These are phyloP conservation scores for Plasmodium blacklocki DNA, from an alignment of 169 alveolate species.

Conservation along the genomic window DNA sequence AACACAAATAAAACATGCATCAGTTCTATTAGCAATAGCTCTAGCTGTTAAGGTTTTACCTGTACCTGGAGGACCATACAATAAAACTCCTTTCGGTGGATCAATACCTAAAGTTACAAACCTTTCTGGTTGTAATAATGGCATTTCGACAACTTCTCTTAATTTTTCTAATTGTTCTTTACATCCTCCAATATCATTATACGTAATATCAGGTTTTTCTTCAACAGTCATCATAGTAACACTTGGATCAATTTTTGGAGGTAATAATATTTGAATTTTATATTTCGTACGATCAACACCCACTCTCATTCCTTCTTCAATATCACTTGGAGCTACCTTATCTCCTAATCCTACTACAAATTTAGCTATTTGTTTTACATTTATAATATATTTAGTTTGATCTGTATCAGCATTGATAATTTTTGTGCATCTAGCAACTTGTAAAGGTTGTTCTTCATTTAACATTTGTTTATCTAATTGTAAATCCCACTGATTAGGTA, in stretches of 20 bases:
- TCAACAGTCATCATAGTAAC: constrained; percentile 99
- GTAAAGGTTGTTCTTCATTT: constrained; percentile 96
- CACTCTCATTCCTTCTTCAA: constrained; percentile 99
- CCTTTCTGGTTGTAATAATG: constrained; percentile 98
- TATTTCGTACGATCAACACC: constrained; percentile 97
- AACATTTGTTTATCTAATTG: constrained; percentile 96
- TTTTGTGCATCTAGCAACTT: constrained; percentile 99
- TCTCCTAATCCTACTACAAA: constrained; percentile 99
- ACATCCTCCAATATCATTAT: constrained; percentile 99
- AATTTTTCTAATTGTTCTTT: constrained; percentile 97
- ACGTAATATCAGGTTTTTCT: constrained; percentile 99
- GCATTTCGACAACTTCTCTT: constrained; percentile 99
- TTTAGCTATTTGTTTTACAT: constrained; percentile 98
- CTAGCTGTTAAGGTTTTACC: constrained; percentile 98
- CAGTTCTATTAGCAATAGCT: constrained; percentile 99
- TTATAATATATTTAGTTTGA: constrained; percentile 96
- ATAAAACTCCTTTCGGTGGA: constrained; percentile 99
- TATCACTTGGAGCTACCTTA: constrained; percentile 99
- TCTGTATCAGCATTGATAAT: constrained; percentile 98
- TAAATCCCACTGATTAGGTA: constrained; percentile 99
- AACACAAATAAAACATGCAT: constrained; percentile 98
- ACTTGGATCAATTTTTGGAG: constrained; percentile 99
- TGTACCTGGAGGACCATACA: constrained; percentile 98
- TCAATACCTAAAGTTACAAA: constrained; percentile 98
- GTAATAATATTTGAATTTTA: constrained; percentile 97